Evolutionary conservation across 2,329 filamentous ascomycete species (phyloP).

Genomic region (Lachnum nothofagi): DNA sequence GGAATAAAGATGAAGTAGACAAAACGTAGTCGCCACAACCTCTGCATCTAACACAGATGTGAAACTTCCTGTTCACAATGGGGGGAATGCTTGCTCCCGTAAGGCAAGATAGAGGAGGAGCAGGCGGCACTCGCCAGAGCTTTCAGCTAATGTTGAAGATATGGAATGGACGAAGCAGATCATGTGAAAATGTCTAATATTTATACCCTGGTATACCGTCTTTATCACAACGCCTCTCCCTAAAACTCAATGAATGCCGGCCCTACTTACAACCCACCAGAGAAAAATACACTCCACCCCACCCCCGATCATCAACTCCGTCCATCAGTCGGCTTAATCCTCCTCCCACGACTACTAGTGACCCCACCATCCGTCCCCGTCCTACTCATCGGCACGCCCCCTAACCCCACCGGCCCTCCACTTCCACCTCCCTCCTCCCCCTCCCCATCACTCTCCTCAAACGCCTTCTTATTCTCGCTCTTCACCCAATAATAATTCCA

Average conservation of each 20-base stretch:
- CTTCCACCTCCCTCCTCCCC: constrained; percentile 12
- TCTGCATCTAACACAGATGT: no score
- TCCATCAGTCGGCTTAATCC: constrained; percentile 23
- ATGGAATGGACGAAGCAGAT: no score
- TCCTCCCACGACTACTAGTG: constrained; percentile 13
- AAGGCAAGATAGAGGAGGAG: no score
- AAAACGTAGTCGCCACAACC: no score
- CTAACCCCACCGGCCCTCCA: constrained; percentile 11
- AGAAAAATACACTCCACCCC: not conserved
- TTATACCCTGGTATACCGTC: no score
- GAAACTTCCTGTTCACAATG: no score
- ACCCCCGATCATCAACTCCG: not conserved
- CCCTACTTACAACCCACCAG: not conserved
- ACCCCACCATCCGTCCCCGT: constrained; percentile 13
- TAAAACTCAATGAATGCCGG: not conserved
- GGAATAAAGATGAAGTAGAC: no score
- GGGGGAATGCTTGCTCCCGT: no score
- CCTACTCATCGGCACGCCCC: constrained; percentile 11
- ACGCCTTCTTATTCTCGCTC: constrained; percentile 12
- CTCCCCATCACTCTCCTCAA: constrained; percentile 11
- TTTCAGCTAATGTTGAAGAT: no score
- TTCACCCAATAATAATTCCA: constrained; percentile 18
- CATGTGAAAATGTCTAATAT: no score
- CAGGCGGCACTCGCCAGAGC: no score
- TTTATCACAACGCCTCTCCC: no score